These are phyloP conservation scores for Bathelium albidoporum DNA, from an alignment of 495 filamentous ascomycete species.

Conservation along the genomic window DNA sequence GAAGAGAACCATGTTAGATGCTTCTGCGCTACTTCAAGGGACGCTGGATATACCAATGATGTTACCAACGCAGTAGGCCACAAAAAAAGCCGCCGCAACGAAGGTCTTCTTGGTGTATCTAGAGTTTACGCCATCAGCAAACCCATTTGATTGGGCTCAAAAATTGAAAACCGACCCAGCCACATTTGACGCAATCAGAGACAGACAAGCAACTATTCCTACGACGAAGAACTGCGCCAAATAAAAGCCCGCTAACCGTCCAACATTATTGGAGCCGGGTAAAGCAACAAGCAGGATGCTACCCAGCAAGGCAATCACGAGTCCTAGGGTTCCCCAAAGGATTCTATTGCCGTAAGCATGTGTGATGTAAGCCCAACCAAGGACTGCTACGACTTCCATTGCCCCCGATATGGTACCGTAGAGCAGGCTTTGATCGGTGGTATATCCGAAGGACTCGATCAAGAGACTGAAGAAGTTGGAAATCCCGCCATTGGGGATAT, in stretches of 20 bases:
- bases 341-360: background rate
- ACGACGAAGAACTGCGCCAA: background rate
- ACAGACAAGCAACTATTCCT: background rate
- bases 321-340: background rate
- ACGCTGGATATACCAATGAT: no score
- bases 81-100: constrained; percentile 1
- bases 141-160: background rate
- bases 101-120: constrained; percentile 4
- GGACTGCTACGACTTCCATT: background rate
- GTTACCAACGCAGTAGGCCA: constrained; percentile 16
- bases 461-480: background rate
- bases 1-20: no score
- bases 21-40: no score
- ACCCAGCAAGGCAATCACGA: background rate
- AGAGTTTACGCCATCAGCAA: background rate
- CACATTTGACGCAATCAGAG: background rate
- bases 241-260: background rate
- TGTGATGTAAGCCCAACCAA: background rate
- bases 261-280: background rate
- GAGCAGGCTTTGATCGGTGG: background rate
- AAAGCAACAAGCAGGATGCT: background rate
- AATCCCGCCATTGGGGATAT: background rate
- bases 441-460: background rate
- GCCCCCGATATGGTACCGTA: background rate
- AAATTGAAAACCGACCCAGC: background rate